These are phyloP conservation scores for Niveomyces coronatus DNA, from an alignment of 2,329 filamentous ascomycete genomes.

Conservation along the genomic window DNA sequence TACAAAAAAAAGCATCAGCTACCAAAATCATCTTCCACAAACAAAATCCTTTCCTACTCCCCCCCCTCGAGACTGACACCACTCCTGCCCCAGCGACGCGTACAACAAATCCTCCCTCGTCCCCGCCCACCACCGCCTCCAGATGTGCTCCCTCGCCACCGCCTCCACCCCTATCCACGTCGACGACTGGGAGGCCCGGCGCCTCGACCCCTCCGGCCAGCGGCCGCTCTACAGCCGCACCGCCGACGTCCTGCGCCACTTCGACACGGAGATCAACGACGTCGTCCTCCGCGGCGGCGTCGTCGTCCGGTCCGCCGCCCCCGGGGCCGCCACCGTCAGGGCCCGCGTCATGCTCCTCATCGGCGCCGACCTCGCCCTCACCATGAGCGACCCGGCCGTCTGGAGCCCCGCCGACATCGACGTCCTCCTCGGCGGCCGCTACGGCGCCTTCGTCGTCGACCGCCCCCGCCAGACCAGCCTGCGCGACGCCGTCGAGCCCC, in stretches of 20 bases:
- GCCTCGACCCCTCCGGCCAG: slow-evolving; percentile 19
- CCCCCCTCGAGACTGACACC: too few relatives aligned
- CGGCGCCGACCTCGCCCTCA: slow-evolving; percentile 66
- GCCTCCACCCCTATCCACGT: slow-evolving; percentile 65
- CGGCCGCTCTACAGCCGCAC: slow-evolving; percentile 72
- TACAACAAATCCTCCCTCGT: slow-evolving; percentile 30
- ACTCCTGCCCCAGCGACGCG: slow-evolving; percentile 22
- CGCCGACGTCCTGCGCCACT: slow-evolving; percentile 81
- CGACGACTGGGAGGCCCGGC: slow-evolving; percentile 81
- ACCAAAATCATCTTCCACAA: too few relatives aligned
- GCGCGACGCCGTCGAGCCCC: slow-evolving; percentile 71
- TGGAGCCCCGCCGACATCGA: slow-evolving; percentile 81
- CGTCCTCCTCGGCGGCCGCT: slow-evolving; percentile 74
- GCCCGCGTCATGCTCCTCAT: slow-evolving; percentile 74
- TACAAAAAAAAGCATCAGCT: too few relatives aligned
- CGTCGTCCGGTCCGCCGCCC: slow-evolving; percentile 54
- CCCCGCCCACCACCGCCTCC: slow-evolving; percentile 26
- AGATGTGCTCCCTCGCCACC: slow-evolving; percentile 78
- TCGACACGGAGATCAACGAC: slow-evolving; percentile 77
- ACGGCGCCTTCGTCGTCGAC: slow-evolving; percentile 79
- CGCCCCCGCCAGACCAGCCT: slow-evolving; percentile 72
- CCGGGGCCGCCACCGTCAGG: slow-evolving; percentile 55
- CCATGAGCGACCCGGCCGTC: slow-evolving; percentile 61
- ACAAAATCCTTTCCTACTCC: too few relatives aligned
- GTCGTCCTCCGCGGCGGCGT: slow-evolving; percentile 72